Evolutionary conservation across 257 asterid species (phyloP), one percentile per base, ranked within the genome.

Genomic region (Nicotiana benthamiana): DNA sequence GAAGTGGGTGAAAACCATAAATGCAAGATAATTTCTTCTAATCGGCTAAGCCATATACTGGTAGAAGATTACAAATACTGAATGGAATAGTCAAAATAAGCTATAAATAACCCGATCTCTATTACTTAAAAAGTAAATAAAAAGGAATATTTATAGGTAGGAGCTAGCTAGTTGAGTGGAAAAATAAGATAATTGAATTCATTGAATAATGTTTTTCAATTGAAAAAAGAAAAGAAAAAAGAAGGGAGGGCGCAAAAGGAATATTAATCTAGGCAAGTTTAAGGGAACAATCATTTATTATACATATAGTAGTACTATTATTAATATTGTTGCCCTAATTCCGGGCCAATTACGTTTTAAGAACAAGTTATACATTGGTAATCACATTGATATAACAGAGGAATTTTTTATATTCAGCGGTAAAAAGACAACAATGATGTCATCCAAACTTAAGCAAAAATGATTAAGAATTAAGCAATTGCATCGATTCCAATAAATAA

Each of bases 221-320:
- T 60, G 24, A 24, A 72, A 57, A 46, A 22, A 6, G 24, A 34
- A 24, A 72, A 57, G 24, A 22, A 6, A 15, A 34, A 17, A 22
- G 78, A 10, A 40, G 15, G 2, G 57, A 11, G 34, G 40, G 20
- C 3, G 60, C 78, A 72, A 72, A 72, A 46, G 34, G 78, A 72
- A 72, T 72, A 60, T 72, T 72, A 72, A 72, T 4, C 40, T 72
- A 46, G 78, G 78, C 27, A 72, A 72, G 78, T 46, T 72, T 72
- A 46, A 72, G 16, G 78, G 78, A 46, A 72, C 51, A 72, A 24
- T 72, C 60, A 72, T 46, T 72, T 46, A 70, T 68, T 36, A 20
- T 43, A 9, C n/a, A 10, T 70, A 5, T 40, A 11, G 57, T 56
- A 72, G 40, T 72, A 13, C 60, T 46, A 72, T 46, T 72, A 72